Evolutionary conservation across 2,329 filamentous ascomycete species (phyloP).

Genomic region (Colletotrichum navitas): DNA sequence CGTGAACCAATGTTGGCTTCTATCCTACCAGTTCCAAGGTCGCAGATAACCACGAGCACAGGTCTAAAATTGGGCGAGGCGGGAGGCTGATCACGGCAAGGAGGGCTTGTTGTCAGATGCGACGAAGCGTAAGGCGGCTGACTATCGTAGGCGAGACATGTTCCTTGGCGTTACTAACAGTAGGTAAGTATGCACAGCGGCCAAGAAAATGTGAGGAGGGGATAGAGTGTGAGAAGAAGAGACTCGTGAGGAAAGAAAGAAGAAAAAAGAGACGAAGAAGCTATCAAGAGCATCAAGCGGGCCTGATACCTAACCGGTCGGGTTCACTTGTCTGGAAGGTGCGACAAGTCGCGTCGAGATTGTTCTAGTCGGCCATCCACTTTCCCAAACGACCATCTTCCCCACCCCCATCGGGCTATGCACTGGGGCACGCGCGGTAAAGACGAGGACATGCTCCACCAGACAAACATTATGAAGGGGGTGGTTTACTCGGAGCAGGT

Average conservation of each 20-base stretch:
- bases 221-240: background rate
- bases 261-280: conserved; percentile 2
- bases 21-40: conserved; percentile 13
- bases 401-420: conserved; percentile 23
- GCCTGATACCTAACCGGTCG: background rate
- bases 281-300: conserved; percentile 15
- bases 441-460: conserved; percentile 31
- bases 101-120: conserved; percentile 35
- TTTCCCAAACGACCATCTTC: conserved; percentile 6
- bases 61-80: conserved; percentile 7
- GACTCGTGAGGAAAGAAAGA: no score
- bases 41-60: conserved; percentile 1
- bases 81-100: conserved; percentile 23
- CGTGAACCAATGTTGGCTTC: conserved; percentile 12
- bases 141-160: conserved; percentile 40
- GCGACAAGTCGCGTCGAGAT: conserved; percentile 17
- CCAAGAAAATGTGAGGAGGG: background rate
- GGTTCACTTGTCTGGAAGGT: conserved; percentile 10
- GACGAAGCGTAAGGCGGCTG: conserved; percentile 35
- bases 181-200: background rate
- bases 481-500: conserved; percentile 30
- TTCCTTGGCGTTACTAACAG: conserved; percentile 29
- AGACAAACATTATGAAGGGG: background rate
- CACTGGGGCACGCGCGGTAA: conserved; percentile 40
- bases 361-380: conserved; percentile 6